Evolutionary conservation across 2,329 filamentous ascomycete species (phyloP).

Genomic region (Cladophialophora psammophila): DNA sequence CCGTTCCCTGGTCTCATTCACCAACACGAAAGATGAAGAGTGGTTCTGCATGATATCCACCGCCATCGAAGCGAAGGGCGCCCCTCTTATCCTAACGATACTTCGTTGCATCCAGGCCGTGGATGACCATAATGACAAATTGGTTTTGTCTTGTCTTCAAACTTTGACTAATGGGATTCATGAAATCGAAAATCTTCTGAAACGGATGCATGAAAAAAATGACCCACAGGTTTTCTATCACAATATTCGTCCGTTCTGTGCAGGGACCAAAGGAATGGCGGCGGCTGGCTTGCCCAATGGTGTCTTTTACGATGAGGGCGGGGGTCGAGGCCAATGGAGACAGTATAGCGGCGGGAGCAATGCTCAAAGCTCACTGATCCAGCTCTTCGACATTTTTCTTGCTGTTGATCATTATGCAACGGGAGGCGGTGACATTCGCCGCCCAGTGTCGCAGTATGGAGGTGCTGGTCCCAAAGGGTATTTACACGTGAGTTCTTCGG

Average conservation of each 20-base stretch:
- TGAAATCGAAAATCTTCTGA: constrained; percentile 53
- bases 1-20: constrained; percentile 47
- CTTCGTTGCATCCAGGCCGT: constrained; percentile 57
- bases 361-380: constrained; percentile 62
- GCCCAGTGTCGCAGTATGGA: constrained; percentile 26
- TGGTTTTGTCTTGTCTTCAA: constrained; percentile 50
- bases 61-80: constrained; percentile 61
- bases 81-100: constrained; percentile 54
- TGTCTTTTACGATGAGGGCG: constrained; percentile 61
- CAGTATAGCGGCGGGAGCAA: constrained; percentile 63
- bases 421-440: constrained; percentile 44
- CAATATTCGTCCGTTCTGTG: constrained; percentile 59
- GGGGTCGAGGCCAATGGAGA: constrained; percentile 57
- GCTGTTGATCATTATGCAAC: constrained; percentile 57
- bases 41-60: constrained; percentile 62
- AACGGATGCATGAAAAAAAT: constrained; percentile 61
- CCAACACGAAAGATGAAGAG: constrained; percentile 51
- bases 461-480: constrained; percentile 39
- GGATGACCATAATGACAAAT: constrained; percentile 46
- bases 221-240: constrained; percentile 60
- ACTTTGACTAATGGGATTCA: constrained; percentile 52
- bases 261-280: constrained; percentile 63
- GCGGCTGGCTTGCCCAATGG: constrained; percentile 59
- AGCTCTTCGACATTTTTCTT: constrained; percentile 62
- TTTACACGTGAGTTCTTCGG: constrained; percentile 43